Base-by-base conservation (phyloP, 2,329 filamentous ascomycete genomes). In the Talaromyces sp. region DNA sequence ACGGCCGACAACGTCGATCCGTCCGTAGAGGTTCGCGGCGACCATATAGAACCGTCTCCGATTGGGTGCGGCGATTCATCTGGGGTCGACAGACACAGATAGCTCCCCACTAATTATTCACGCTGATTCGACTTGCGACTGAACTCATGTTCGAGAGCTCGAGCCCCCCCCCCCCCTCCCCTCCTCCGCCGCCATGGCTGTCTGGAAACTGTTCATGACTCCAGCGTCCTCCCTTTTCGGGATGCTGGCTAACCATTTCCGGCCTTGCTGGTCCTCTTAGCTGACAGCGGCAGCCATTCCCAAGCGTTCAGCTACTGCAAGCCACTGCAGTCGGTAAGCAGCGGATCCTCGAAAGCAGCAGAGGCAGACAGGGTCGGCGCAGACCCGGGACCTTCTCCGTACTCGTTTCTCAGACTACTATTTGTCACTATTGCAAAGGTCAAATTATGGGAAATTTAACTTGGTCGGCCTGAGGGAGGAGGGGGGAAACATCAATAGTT, bases 301-400 rank as follows among this genome's bases (percentile, higher is more conserved):
- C 62, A 60, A 65, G 69, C 60, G 64, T 59, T 67, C 70, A 64
- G 66, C 68, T 69, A 64, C 71, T 72, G 70, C 69, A 72, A 68
- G 71, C 71, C 70, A 71, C 69, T 52, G 64, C 63, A 57, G 65
- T 61, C 66, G 55, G 62, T 61, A 61, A 56, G 60, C 64, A 63
- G 55, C 55, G 54, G 56, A 63, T 62, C 42, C 52, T 54, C 62
- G 57, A 62, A 62, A 62, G 11, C 19, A 47, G 61, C 56, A 62
- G 47, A 59, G 39, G 63, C 36, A 39, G 36, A 39, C 36, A 39
- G 17, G 36, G 36, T 53, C 49, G 49, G 49, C 27, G 58, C 53
- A 62, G 55, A 64, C 61, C 33, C n/a, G 55, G 61, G 58, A 58
- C 44, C 17, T 39, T 17, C 6, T 39, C 36, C 36, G 36, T 32